Evolutionary conservation across 2,329 filamentous ascomycete species (phyloP).

Genomic region (Alternaria sp.): DNA sequence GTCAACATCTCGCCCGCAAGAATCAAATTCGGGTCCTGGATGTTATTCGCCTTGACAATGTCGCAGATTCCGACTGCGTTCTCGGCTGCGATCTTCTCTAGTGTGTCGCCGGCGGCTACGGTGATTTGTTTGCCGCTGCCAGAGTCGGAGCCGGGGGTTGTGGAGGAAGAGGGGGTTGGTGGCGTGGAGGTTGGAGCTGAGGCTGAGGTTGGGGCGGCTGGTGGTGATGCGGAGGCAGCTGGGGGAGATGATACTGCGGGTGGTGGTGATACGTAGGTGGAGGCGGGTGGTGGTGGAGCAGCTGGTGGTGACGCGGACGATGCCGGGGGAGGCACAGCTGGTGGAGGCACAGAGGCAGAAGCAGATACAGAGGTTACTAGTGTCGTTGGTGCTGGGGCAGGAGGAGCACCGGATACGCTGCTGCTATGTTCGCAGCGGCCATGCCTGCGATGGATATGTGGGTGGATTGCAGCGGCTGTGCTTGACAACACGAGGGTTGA

Average conservation of each 20-base stretch:
- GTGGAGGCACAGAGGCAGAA: not conserved
- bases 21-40: not conserved
- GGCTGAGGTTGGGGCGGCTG: not conserved
- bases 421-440: not conserved
- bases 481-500: not conserved
- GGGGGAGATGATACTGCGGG: no score
- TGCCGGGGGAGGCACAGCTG: not conserved
- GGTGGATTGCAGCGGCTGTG: not conserved
- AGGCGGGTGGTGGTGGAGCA: not conserved
- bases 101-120: not conserved
- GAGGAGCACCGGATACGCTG: not conserved
- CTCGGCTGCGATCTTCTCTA: not conserved
- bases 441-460: not conserved
- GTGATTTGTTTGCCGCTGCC: not conserved
- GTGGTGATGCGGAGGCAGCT: not conserved
- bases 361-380: not conserved
- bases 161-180: not conserved
- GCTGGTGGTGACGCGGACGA: not conserved
- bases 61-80: not conserved
- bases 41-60: not conserved
- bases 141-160: not conserved
- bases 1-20: not conserved
- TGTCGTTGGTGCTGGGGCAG: not conserved
- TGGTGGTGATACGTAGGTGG: not conserved
- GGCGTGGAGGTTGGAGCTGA: not conserved